Base-by-base conservation (phyloP, 345 rosid species). In the Gossypium arboreum region DNA sequence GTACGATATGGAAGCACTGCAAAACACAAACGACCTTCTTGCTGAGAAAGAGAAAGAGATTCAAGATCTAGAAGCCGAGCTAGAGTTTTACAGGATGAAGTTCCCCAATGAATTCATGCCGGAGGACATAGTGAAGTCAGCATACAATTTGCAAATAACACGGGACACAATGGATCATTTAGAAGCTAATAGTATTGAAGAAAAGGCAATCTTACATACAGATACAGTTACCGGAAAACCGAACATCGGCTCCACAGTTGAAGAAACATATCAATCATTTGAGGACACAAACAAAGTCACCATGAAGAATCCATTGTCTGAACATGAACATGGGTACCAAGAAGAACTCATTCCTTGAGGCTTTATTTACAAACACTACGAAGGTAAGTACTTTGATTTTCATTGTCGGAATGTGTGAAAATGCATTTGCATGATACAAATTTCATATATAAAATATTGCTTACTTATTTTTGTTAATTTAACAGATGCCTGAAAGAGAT, bases 1-100 rank as follows among this genome's bases (percentile, higher is more conserved):
- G 81, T 93, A 91, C 69, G 99, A 95, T 71, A 84, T 85, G 93
- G 99, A 95, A 83, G 93, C 94, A n/a, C 83, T 95, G 82, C 89
- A 90, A 69, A 86, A 88, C 69, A 81, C 89, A 34, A 95, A 89
- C 47, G 94, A 95, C 79, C 85, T 91, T 72, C 91, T 91, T 55
- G 77, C 89, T 0, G 97, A 89, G 81, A 90, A 81, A 86, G 98
- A 95, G 71, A 93, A 89, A 61, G 89, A 85, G 73, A 85, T 95
- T 76, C 93, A 90, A 83, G 97, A 95, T 79, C 89, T 95, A 34
- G 94, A 95, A 81, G 88, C 86, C 7, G 97, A 93, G 81, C 84
- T 95, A 69, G 92, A 91, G 52, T 88, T 75, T 82, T 93, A 82
- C 75, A 77, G 89, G 80, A 75, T 66, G n/a, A 90, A 87, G 61